These are phyloP conservation scores for Diophrys appendiculata DNA, from an alignment of 73 alveolate species.

Conservation along the genomic window DNA sequence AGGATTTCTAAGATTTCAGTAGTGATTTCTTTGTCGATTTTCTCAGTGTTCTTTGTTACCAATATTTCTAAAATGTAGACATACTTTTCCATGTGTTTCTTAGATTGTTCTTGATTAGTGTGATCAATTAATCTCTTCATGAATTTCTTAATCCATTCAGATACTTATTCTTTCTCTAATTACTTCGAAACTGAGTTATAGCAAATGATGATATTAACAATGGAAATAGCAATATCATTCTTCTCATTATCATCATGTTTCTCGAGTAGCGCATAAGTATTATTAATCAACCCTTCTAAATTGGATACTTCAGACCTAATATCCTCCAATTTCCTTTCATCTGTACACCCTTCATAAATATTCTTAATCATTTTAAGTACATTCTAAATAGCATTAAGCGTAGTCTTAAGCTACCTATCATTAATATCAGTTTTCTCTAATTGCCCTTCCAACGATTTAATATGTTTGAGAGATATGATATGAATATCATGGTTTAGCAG, in stretches of 20 bases:
- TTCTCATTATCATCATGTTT: conserved; percentile 24
- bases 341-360: conserved; percentile 36
- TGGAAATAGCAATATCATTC: conserved; percentile 49
- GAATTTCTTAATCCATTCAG: conserved; percentile 51
- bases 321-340: conserved; percentile 14
- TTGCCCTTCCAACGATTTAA: conserved; percentile 16
- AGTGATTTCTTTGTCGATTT: conserved; percentile 51
- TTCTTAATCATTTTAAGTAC: conserved; percentile 60
- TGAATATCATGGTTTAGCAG: conserved; percentile 18
- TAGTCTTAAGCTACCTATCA: conserved; percentile 12
- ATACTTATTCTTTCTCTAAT: conserved; percentile 20
- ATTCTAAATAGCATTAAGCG: conserved; percentile 30
- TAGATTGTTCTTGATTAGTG: conserved; percentile 15
- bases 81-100: conserved; percentile 42
- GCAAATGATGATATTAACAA: conserved; percentile 63
- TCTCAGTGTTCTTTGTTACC: conserved; percentile 56
- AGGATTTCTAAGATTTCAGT: conserved; percentile 32
- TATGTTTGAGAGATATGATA: conserved; percentile 19
- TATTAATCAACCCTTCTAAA: conserved; percentile 25
- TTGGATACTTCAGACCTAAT: conserved; percentile 20
- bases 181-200: conserved; percentile 51
- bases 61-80: conserved; percentile 44
- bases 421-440: too few species aligned
- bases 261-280: conserved; percentile 31
- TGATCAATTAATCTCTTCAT: conserved; percentile 31